A percentile compares a stretch with the other conserved stretches of the same genome.
Evolutionary conservation across 768 basidiomycete species (phyloP).

Genomic region (Russula dissimulans): DNA sequence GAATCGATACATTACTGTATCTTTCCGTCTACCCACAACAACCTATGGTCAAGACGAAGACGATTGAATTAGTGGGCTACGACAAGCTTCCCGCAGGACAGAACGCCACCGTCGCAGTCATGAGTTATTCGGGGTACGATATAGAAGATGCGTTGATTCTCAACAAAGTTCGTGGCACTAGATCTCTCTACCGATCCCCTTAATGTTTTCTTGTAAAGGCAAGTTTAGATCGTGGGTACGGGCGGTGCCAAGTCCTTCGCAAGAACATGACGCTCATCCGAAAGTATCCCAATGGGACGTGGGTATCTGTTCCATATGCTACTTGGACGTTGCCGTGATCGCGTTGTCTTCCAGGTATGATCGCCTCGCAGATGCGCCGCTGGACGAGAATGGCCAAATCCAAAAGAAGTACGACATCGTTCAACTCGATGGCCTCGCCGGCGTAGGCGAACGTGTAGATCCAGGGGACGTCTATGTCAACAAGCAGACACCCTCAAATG

Average conservation of each 20-base stretch:
- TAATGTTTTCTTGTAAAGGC: slow-evolving; percentile 40
- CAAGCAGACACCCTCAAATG: slow-evolving; percentile 91
- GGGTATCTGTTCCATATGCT: slow-evolving; percentile 31
- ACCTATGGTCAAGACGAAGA: slow-evolving; percentile 99
- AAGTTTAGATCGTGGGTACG: slow-evolving; percentile 94
- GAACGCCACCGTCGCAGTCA: slow-evolving; percentile 96
- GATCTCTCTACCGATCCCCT: not conserved
- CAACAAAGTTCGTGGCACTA: slow-evolving; percentile 50
- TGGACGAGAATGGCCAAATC: slow-evolving; percentile 70
- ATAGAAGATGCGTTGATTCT: slow-evolving; percentile 98
- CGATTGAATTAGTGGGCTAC: slow-evolving; percentile 94
- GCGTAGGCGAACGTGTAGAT: slow-evolving; percentile 89
- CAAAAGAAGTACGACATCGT: slow-evolving; percentile 87
- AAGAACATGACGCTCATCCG: slow-evolving; percentile 92
- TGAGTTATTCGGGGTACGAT: slow-evolving; percentile 99
- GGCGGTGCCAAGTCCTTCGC: slow-evolving; percentile 92
- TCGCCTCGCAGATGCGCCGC: slow-evolving; percentile 85
- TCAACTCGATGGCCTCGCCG: slow-evolving; percentile 86
- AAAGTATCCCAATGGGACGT: slow-evolving; percentile 97
- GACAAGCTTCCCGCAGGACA: slow-evolving; percentile 96
- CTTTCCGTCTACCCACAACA: slow-evolving; percentile 97
- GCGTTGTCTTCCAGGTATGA: slow-evolving; percentile 54
- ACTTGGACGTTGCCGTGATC: not conserved
- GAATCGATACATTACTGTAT: slow-evolving; percentile 98
- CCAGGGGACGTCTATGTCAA: slow-evolving; percentile 93